These are phyloP conservation scores for Rhizopus sp. DNA, from an alignment of 371 early-diverging fungal genomes.

Conservation along the genomic window DNA sequence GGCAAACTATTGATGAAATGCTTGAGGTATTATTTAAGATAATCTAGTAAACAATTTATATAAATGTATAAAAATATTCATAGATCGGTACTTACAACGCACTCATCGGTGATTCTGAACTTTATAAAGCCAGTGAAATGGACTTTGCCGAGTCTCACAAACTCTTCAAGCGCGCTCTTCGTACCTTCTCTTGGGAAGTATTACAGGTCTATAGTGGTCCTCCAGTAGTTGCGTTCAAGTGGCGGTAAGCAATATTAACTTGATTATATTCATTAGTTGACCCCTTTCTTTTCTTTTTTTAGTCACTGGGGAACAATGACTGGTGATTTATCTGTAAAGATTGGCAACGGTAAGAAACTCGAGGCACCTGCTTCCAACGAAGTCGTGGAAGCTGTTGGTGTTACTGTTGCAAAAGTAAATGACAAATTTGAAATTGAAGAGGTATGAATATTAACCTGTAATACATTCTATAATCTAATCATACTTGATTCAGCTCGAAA, in stretches of 20 bases:
- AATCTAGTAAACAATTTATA: neutral
- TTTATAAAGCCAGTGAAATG: constrained; percentile 53
- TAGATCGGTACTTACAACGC: constrained; percentile 61
- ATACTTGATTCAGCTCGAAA: constrained; percentile 29
- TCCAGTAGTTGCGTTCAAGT: constrained; percentile 55
- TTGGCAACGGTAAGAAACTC: constrained; percentile 41
- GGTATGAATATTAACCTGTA: constrained; percentile 12
- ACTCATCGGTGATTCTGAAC: constrained; percentile 55
- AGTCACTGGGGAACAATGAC: constrained; percentile 53
- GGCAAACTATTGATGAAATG: constrained; percentile 51
- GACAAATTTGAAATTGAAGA: constrained; percentile 48
- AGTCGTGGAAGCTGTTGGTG: constrained; percentile 43
- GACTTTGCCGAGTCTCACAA: constrained; percentile 56
- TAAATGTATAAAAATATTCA: neutral
- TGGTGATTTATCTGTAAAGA: constrained; percentile 44
- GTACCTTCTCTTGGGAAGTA: constrained; percentile 56
- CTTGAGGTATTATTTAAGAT: constrained; percentile 28
- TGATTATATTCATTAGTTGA: neutral
- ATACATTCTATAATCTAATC: neutral
- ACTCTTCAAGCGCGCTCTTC: constrained; percentile 51
- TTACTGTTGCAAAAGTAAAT: constrained; percentile 51
- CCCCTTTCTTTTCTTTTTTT: constrained; percentile 1
- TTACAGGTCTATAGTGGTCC: constrained; percentile 55
- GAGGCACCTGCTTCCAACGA: constrained; percentile 49
- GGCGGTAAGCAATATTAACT: constrained; percentile 29